Evolutionary conservation across 2,329 filamentous ascomycete species (phyloP), one percentile per base, ranked within the genome.

Genomic region (Septoria petroselini): DNA sequence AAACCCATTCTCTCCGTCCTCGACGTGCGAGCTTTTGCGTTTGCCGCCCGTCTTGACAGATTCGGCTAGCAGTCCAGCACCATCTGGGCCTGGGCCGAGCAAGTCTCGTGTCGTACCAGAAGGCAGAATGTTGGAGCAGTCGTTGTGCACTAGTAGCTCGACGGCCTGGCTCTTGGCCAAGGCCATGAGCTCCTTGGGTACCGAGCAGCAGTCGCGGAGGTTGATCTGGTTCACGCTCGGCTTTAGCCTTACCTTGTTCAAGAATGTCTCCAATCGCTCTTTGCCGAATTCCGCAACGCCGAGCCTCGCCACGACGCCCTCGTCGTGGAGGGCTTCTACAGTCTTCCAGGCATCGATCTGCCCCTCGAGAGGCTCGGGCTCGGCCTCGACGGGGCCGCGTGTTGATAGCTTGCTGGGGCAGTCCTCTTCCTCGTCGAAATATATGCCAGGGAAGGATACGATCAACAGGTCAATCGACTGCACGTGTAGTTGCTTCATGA

Each of bases 221-320:
- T 97, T 97, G 76, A 98, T 95, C 76, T 98, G 93, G 70, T 97
- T 84, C 33, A 97, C 91, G 15, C 81, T 80, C 0, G 93, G 93
- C 59, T 80, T 81, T 53, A 95, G 76, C 33, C 75, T 76, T 17
- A 88, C 85, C 54, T 81, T 76, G 34, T 81, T 76, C 19, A 97
- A 74, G 62, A 98, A 91, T 11, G 81, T 81, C n/a, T 79, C 72
- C 30, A 98, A 75, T 62, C 93, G 85, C 61, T 90, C 83, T 60
- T 83, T 88, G 48, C 91, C 91, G 66, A 96, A 97, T 70, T 98
- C 93, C 41, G 93, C 83, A 19, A 97, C 80, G 1, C 93, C 93
- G 7, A 98, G 78, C 59, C 82, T 83, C 58, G 79, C 76, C 30
- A 93, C 88, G 41, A 83, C 73, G 1, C 89, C 88, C 52, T 84